Base-by-base conservation (phyloP, 176 grass and related monocot genomes). In the Bromus sterilis region DNA sequence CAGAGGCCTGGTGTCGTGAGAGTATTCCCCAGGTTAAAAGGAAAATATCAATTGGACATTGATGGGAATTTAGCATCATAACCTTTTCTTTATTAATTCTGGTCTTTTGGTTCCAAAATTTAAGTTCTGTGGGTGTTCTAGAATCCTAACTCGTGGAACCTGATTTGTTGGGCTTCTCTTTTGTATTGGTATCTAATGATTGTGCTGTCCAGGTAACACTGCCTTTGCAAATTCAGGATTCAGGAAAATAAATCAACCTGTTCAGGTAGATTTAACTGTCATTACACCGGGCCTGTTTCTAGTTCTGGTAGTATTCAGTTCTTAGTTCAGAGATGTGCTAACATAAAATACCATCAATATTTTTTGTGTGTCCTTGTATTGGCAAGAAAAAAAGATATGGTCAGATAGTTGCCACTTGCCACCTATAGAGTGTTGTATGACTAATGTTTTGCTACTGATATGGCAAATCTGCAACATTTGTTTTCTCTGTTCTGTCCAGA, bases 161-260 rank as follows among this genome's bases (percentile, higher is more conserved):
- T 81, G 71, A 30, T 35, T 76, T 80, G 13, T 64, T 4, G 42
- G n/a, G 42, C 15, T 8, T 49, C 11, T 61, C 16, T 63, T 77
- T 77, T 63, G 37, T 63, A 43, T 48, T 21, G 1, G 60, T 78
- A 69, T 83, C 66, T 88, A 36, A 88, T 3, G 9, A 21, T 46
- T 75, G 58, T 41, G 29, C 49, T 79, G 46, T 82, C 58, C 76
- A 75, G 80, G 75, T 88, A 83, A 58, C 74, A 83, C 80, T 83
- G 80, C 58, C 80, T 79, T 79, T 79, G 75, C 75, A 88, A 83
- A 83, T 79, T 79, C 86, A 66, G 35, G 86, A 83, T 84, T 78
- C 81, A 31, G n/a, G 56, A 48, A 58, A 83, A 55, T 68, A 35
- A 31, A 36, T 30, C 36, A 88, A 36, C 56, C 75, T 78, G 74